These are phyloP conservation scores for Sugiyamaella pinicola DNA, from an alignment of 1,139 yeast species.

Conservation along the genomic window DNA sequence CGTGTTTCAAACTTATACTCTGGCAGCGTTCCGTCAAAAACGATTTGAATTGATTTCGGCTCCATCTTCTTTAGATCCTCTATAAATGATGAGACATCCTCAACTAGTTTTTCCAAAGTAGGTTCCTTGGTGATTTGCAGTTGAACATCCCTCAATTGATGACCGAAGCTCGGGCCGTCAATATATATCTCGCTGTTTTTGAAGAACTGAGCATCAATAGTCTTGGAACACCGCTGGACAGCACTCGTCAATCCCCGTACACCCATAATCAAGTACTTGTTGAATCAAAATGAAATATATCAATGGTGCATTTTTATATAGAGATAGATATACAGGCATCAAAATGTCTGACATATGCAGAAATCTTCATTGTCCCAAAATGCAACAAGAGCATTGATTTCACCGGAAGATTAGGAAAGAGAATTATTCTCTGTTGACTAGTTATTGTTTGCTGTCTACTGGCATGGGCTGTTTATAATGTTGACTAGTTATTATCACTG, in stretches of 20 bases:
- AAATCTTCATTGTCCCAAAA: too few relatives aligned
- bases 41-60: constrained; percentile 5
- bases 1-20: constrained; percentile 14
- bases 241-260: constrained; percentile 9
- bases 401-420: too few relatives aligned
- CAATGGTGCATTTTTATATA: too few relatives aligned
- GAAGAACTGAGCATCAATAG: neutral
- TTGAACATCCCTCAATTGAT: constrained; percentile 19
- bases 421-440: too few relatives aligned
- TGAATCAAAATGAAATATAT: neutral
- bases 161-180: constrained; percentile 27
- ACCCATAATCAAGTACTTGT: constrained; percentile 3
- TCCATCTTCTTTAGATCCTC: constrained; percentile 1
- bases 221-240: neutral
- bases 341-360: too few relatives aligned
- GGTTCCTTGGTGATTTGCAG: neutral
- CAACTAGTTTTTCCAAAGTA: neutral
- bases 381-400: too few relatives aligned
- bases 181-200: constrained; percentile 17
- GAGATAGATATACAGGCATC: too few relatives aligned
- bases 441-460: too few relatives aligned
- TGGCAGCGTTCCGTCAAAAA: constrained; percentile 15
- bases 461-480: too few relatives aligned
- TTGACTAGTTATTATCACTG: too few relatives aligned
- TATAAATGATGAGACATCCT: neutral